Evolutionary conservation across 139 green algal species (phyloP), one percentile per base, ranked within the genome.

Genomic region (Eudorina sp.): DNA sequence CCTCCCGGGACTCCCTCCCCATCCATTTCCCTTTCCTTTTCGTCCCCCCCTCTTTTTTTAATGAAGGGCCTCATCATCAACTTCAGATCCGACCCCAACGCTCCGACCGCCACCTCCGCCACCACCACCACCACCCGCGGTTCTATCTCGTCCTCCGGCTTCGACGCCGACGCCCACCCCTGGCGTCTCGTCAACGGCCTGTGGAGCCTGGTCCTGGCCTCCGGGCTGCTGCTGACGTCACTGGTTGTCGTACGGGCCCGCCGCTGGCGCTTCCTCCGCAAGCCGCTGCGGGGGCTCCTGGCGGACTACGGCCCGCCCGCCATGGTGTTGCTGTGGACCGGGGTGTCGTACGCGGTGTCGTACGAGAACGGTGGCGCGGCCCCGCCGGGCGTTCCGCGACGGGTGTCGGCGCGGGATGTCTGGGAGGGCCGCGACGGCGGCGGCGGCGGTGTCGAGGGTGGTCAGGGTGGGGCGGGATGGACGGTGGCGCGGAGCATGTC

Each of bases 281-380:
- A 48, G 0, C 81, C 58, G 38, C 6, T 94, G 29, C 75, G 97
- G 1, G 84, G 53, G 29, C 53, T 98, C 1, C 62, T 98, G n/a
- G 96, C 97, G 27, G 97, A 99, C 86, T 99, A 98, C 51, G 96
- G 97, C 13, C 92, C 94, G 0, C 88, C 94, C 0, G 72, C 97
- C 9, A 90, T 95, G 84, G 94, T 99, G 14, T 78, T 97, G 34
- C 84, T 84, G 2, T 97, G 94, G 90, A 94, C 85, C n/a, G 92
- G 78, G 4, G 40, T 97, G 3, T 95, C 92, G 0, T 98, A 92
- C 89, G 92, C 92, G 14, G 21, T 97, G 27, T 69, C 46, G n/a
- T 72, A 55, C n/a, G 23, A 41, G 23, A 66, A 36, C 23, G 45
- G 51, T 27, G 41, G 45, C 31, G 58, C 60, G 9, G 83, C 75